Evolutionary conservation across 2,329 filamentous ascomycete genomes (phyloP).

Genomic region (Cordyceps tenuipes): DNA sequence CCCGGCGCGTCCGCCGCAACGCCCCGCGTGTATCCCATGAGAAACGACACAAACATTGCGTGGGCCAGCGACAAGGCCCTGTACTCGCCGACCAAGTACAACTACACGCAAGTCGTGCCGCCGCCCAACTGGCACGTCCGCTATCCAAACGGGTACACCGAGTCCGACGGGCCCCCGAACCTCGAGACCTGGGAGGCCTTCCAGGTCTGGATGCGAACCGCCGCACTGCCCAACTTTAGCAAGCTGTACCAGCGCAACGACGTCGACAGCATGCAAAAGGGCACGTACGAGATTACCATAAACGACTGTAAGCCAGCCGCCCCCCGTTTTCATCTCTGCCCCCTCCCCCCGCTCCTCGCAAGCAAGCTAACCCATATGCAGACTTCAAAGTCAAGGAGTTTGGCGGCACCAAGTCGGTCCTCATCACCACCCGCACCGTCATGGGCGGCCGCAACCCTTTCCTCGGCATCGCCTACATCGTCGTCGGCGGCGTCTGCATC

Average conservation of each 20-base stretch:
- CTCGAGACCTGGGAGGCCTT: constrained; percentile 73
- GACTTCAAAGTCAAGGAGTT: constrained; percentile 75
- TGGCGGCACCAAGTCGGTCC: constrained; percentile 79
- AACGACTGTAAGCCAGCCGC: constrained; percentile 59
- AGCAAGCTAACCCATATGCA: constrained; percentile 28
- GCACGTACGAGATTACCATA: constrained; percentile 70
- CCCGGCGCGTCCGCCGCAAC: constrained; percentile 22
- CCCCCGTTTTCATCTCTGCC: background rate
- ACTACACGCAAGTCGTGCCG: constrained; percentile 57
- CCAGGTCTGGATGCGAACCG: constrained; percentile 98
- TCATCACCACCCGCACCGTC: constrained; percentile 82
- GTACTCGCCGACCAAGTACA: constrained; percentile 64
- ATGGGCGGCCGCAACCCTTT: constrained; percentile 95
- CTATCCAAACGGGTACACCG: constrained; percentile 64
- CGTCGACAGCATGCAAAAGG: constrained; percentile 53
- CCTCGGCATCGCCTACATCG: constrained; percentile 90
- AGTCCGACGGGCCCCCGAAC: constrained; percentile 57
- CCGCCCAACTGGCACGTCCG: constrained; percentile 76
- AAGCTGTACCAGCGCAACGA: constrained; percentile 87
- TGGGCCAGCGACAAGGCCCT: constrained; percentile 78
- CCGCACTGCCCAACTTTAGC: constrained; percentile 87
- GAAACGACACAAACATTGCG: constrained; percentile 64
- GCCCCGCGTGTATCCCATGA: constrained; percentile 62
- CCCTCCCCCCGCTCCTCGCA: background rate
- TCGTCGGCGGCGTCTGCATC: constrained; percentile 89